Evolutionary conservation across 1,284 basidiomycete species (phyloP).

Genomic region (Ustilago cynodontis): DNA sequence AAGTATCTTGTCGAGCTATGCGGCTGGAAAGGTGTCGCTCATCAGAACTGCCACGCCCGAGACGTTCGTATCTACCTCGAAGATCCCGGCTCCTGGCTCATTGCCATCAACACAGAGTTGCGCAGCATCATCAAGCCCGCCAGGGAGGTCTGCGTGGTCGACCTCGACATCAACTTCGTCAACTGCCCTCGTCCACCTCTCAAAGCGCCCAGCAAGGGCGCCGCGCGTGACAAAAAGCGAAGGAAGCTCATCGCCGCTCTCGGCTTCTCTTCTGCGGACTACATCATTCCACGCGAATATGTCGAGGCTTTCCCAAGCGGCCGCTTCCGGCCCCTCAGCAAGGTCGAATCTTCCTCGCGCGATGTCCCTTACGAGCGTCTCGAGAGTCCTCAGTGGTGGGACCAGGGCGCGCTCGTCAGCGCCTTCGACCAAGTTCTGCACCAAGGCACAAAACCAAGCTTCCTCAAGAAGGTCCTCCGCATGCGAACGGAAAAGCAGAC

Average conservation of each 20-base stretch:
- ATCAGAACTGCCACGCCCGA: conserved; percentile 77
- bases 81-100: conserved; percentile 85
- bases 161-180: conserved; percentile 92
- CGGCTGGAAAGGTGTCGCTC: conserved; percentile 87
- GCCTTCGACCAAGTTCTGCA: conserved; percentile 82
- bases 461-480: conserved; percentile 58
- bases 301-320: conserved; percentile 95
- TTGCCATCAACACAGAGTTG: conserved; percentile 88
- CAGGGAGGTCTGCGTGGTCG: conserved; percentile 86
- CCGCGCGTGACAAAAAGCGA: conserved; percentile 85
- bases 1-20: conserved; percentile 92
- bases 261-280: conserved; percentile 55
- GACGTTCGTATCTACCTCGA: conserved; percentile 84
- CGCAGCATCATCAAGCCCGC: conserved; percentile 80
- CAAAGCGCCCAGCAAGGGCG: conserved; percentile 82
- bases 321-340: conserved; percentile 71
- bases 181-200: conserved; percentile 82
- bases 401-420: conserved; percentile 85
- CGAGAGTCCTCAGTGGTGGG: conserved; percentile 91
- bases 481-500: conserved; percentile 48
- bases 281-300: conserved; percentile 76
- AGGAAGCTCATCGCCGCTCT: conserved; percentile 74
- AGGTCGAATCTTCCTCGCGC: conserved; percentile 85
- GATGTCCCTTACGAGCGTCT: conserved; percentile 84
- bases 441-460: conserved; percentile 54